Evolutionary conservation across 2,329 filamentous ascomycete species (phyloP), one percentile per base, ranked within the genome.

Genomic region (Aspergillus sp.): DNA sequence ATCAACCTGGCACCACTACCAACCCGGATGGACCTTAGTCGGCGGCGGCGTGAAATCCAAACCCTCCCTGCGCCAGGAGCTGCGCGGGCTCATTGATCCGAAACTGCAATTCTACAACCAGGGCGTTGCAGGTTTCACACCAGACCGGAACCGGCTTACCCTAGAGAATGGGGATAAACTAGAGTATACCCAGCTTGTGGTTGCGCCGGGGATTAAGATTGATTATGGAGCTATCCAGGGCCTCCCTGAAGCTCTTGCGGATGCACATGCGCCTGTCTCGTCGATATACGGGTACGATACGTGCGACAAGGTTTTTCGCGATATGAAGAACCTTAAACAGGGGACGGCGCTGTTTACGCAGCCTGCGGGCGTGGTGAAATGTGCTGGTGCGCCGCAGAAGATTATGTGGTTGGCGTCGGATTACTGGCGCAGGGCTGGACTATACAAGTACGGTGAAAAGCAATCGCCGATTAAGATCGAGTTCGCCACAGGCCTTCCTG

Each of bases 21-120:
- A 89, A 70, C 85, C 86, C 1, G 86, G 86, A 54, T 89, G 86
- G 86, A 89, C 87, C 2, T 77, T 89, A 0, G 86, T 89, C 2
- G 86, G 86, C 44, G 86, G 83, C 39, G 86, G 86, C 3, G 77
- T 89, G 40, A 88, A 88, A 67, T 76, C 86, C 60, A 80, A 86
- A 20, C 3, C 3, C 27, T 30, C 27, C 27, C 73, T 89, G 55
- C 79, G 80, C 45, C 72, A 74, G 56, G 81, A 80, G 1, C 68
- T 88, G 42, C 64, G 74, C 5, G 73, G 73, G 48, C 68, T 89
- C 47, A 71, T 89, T 6, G 80, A 87, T 63, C 70, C 82, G n/a
- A 85, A 85, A 66, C 71, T 89, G 60, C 83, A 83, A 65, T 80
- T 86, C 64, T 89, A 89, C 75, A 77, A 80, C 57, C 72, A 81